phyloP scores from a whole-genome alignment of 768 basidiomycete species.

The Erythrobasidium yunnanense region DNA sequence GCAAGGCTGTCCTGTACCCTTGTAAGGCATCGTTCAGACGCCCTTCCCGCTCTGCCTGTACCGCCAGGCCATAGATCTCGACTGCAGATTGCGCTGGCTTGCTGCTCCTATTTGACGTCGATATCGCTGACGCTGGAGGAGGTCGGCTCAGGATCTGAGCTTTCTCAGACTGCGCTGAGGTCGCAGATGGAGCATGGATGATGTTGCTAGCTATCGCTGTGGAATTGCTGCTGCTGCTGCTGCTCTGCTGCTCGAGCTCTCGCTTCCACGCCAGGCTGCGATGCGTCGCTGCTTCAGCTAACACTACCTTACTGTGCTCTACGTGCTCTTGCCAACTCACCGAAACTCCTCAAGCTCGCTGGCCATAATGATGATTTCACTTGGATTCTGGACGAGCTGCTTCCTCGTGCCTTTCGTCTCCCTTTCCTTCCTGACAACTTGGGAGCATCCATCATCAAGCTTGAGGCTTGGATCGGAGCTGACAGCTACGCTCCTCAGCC shows the following conservation, averaged over 20 bases:
- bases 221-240: background rate
- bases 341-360: too few relatives aligned
- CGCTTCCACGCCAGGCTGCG: conserved; percentile 8
- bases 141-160: conserved; percentile 1
- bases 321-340: too few relatives aligned
- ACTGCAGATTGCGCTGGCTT: conserved; percentile 24
- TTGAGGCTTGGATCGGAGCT: background rate
- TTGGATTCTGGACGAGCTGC: too few relatives aligned
- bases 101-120: background rate
- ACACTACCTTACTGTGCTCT: too few relatives aligned
- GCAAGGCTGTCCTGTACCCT: conserved; percentile 24
- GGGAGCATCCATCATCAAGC: too few relatives aligned
- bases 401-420: too few relatives aligned
- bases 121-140: background rate
- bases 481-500: background rate
- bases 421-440: too few relatives aligned
- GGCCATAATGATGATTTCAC: too few relatives aligned
- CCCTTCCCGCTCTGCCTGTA: conserved; percentile 32
- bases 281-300: too few relatives aligned
- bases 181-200: background rate
- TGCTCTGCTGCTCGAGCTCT: background rate
- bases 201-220: background rate
- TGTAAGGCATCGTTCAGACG: conserved; percentile 28
- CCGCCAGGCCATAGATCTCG: conserved; percentile 34
- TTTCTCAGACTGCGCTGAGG: conserved; percentile 6